A percentile compares a stretch with the other conserved stretches of the same genome.
phyloP scores from a whole-genome alignment of 208 protist genomes.

The Crithidia bombi region DNA sequence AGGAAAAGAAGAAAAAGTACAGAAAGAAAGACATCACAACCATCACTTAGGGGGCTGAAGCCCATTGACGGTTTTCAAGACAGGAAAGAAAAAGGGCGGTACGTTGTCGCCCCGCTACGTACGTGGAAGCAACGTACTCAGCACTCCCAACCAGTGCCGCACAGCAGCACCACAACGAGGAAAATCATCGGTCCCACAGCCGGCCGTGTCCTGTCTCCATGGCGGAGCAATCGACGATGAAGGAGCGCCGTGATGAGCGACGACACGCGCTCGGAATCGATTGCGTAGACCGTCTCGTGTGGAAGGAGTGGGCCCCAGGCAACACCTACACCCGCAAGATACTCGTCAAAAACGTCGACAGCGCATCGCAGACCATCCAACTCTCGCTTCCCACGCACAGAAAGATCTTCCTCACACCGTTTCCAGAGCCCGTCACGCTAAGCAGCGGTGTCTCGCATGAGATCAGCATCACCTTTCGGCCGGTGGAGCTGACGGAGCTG shows the following conservation, averaged over 20 bases:
- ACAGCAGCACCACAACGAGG: too few species aligned
- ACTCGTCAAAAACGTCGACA: slow-evolving; percentile 88
- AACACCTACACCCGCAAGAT: slow-evolving; percentile 88
- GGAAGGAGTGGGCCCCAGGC: slow-evolving; percentile 88
- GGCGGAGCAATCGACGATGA: slow-evolving; percentile 8
- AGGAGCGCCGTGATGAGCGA: slow-evolving; percentile 57
- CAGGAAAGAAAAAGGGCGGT: too few species aligned
- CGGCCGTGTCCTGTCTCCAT: not conserved
- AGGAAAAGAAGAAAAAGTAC: not conserved
- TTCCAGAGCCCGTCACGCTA: slow-evolving; percentile 85
- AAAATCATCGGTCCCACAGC: not conserved
- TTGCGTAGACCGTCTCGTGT: slow-evolving; percentile 77
- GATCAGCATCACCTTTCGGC: slow-evolving; percentile 79
- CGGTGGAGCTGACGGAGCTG: slow-evolving; percentile 69
- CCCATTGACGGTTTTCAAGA: too few species aligned
- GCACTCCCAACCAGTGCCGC: too few species aligned
- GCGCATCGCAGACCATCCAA: slow-evolving; percentile 69
- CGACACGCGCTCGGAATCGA: slow-evolving; percentile 82
- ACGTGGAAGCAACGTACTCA: too few species aligned
- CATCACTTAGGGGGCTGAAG: too few species aligned
- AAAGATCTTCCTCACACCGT: slow-evolving; percentile 84
- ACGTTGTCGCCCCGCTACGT: too few species aligned
- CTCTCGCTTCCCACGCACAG: slow-evolving; percentile 80
- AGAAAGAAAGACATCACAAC: not conserved
- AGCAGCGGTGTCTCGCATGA: slow-evolving; percentile 81